Conservation (phyloP, 2,329 filamentous ascomycete genomes). For the Colletotrichum lentis region DNA sequence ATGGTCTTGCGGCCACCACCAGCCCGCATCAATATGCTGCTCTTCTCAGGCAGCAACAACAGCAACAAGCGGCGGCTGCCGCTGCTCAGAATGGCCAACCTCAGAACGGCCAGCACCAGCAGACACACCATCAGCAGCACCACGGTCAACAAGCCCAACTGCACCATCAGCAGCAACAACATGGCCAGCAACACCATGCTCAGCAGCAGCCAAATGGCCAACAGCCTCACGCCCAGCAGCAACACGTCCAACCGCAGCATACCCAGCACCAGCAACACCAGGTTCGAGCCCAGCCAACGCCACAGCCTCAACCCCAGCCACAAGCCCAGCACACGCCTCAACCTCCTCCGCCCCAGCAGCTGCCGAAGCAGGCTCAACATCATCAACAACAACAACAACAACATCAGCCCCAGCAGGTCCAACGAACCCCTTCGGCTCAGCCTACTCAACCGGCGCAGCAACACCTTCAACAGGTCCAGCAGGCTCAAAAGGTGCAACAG, state of each 20-base stretch:
- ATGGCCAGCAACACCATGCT: slow-evolving; percentile 20
- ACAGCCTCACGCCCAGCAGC: slow-evolving; percentile 21
- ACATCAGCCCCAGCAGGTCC: slow-evolving; percentile 43
- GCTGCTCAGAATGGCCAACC: slow-evolving; percentile 40
- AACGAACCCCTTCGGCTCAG: background rate
- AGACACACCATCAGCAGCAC: slow-evolving; percentile 35
- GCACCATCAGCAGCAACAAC: slow-evolving; percentile 36
- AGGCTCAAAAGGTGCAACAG: slow-evolving; percentile 40
- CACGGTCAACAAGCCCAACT: slow-evolving; percentile 28
- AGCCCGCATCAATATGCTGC: slow-evolving; percentile 69
- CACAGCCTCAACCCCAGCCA: slow-evolving; percentile 41
- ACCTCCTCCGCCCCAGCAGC: slow-evolving; percentile 43
- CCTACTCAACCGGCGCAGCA: slow-evolving; percentile 2
- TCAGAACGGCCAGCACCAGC: slow-evolving; percentile 40
- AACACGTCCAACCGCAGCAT: slow-evolving; percentile 23
- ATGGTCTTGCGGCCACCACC: slow-evolving; percentile 57
- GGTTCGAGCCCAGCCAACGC: slow-evolving; percentile 18
- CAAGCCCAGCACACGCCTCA: slow-evolving; percentile 32
- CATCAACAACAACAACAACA: too few relatives aligned
- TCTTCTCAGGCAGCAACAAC: slow-evolving; percentile 65
- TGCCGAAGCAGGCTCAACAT: slow-evolving; percentile 41
- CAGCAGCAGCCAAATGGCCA: slow-evolving; percentile 28
- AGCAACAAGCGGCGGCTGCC: slow-evolving; percentile 51
- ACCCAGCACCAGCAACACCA: slow-evolving; percentile 30
- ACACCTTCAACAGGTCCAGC: background rate